phyloP scores from a whole-genome alignment of 129 eudicot genomes.

The Scalesia atractyloides region DNA sequence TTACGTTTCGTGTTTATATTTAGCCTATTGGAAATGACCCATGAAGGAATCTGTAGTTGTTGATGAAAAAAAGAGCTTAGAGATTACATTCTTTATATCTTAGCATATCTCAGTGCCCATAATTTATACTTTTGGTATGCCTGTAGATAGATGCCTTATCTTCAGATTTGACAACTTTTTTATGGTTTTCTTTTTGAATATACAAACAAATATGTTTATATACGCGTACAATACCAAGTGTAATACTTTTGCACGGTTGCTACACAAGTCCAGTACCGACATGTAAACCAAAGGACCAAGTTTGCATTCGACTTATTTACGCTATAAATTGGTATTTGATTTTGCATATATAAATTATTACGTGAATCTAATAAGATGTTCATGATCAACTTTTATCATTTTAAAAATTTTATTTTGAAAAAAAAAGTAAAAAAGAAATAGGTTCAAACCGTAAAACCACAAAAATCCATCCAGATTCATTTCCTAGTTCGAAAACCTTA shows the following conservation, averaged over 20 bases:
- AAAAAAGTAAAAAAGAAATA: too few species aligned
- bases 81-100: conserved; percentile 35
- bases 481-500: background rate
- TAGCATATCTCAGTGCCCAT: conserved; percentile 23
- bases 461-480: too few species aligned
- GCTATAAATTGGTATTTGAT: background rate
- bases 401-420: too few species aligned
- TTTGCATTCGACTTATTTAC: background rate
- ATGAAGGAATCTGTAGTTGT: conserved; percentile 10
- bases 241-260: conserved; percentile 5
- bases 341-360: background rate
- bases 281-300: background rate
- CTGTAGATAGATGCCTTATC: conserved; percentile 44
- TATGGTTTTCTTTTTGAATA: conserved; percentile 10
- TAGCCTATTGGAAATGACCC: conserved; percentile 28
- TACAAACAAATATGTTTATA: conserved; percentile 1
- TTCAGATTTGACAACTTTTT: conserved; percentile 15
- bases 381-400: background rate
- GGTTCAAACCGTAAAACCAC: too few species aligned
- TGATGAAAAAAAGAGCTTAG: conserved; percentile 24
- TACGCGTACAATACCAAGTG: background rate
- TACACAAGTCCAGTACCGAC: background rate
- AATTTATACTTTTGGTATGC: conserved; percentile 26
- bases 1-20: conserved; percentile 13
- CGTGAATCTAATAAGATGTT: background rate